Evolutionary conservation across 192 early-diverging fungal species (phyloP).

Genomic region (Pilaira anomala): DNA sequence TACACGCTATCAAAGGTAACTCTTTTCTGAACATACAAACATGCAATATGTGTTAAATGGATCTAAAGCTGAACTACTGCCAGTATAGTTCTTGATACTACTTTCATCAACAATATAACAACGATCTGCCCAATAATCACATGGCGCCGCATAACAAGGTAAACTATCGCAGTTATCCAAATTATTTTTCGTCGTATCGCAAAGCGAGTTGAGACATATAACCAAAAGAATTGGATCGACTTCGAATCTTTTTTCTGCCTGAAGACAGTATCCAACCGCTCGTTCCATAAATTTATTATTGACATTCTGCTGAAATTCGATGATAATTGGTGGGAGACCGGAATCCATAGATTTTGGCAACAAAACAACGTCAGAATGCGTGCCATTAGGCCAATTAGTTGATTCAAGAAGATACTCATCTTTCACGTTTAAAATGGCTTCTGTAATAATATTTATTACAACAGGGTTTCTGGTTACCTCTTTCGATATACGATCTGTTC

Average conservation of each 20-base stretch:
- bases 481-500: no score
- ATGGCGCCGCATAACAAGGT: slow-evolving; percentile 5
- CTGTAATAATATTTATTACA: no score
- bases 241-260: slow-evolving; percentile 3
- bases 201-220: slow-evolving; percentile 5
- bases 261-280: slow-evolving; percentile 3
- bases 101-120: slow-evolving; percentile 4
- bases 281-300: neutral
- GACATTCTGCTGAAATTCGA: slow-evolving; percentile 1
- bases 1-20: neutral
- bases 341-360: slow-evolving; percentile 3
- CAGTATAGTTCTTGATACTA: slow-evolving; percentile 1
- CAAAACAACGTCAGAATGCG: slow-evolving; percentile 2
- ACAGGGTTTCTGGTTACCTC: no score
- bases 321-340: neutral
- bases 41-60: no score
- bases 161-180: slow-evolving; percentile 2
- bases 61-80: neutral
- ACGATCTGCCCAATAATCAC: slow-evolving; percentile 6
- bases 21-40: slow-evolving; percentile 1
- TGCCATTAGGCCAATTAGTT: no score
- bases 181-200: neutral
- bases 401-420: no score
- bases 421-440: no score
- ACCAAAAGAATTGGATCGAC: neutral